Evolutionary conservation across 177 flowering plant genomes (phyloP), one percentile per base, ranked within the genome.

Genomic region (Vitis hybrid): DNA sequence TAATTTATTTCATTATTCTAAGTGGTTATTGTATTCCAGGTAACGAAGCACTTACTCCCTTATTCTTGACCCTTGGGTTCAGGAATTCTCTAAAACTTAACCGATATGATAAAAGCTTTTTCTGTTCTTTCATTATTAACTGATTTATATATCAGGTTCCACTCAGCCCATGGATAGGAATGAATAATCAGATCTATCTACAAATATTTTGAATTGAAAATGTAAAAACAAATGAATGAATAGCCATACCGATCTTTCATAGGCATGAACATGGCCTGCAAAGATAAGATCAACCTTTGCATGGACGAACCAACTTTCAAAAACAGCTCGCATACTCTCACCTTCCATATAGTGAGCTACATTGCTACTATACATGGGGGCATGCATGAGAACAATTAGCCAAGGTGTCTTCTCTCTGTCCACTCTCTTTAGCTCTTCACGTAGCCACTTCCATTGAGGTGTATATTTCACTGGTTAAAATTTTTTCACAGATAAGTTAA

Each of bases 341-440:
- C 97, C 97, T 83, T 92, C 94, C 97, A 89, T 90, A 83, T 79
- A 91, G 72, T 96, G 99, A 2, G 82, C 89, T 47, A 65, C 79
- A 71, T 96, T 90, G 58, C 92, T 94, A 59, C 82, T 96, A 81
- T 96, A 96, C 9, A 89, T 72, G 1, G 99, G 98, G 10, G 70
- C 84, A 72, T 96, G 99, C 95, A 94, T 84, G 31, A 96, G 86
- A 75, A 96, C 93, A 68, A 96, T 91, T 51, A 96, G 86, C 99
- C 99, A 96, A 54, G 99, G 97, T 60, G 99, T 96, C 84, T 86
- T 83, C 78, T 83, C 87, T 68, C 99, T 85, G 77, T 96, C 87
- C 38, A 96, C 99, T 72, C 75, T 85, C 17, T 70, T 71, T 6
- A 96, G 79, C 75, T 96, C 99, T 51, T 83, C 78, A 7, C 49